Percentiles rank a stretch among this genome's conserved stretches.
These are phyloP conservation scores for Thelonectria blattea DNA, from an alignment of 2,329 filamentous ascomycete genomes.

Conservation along the genomic window DNA sequence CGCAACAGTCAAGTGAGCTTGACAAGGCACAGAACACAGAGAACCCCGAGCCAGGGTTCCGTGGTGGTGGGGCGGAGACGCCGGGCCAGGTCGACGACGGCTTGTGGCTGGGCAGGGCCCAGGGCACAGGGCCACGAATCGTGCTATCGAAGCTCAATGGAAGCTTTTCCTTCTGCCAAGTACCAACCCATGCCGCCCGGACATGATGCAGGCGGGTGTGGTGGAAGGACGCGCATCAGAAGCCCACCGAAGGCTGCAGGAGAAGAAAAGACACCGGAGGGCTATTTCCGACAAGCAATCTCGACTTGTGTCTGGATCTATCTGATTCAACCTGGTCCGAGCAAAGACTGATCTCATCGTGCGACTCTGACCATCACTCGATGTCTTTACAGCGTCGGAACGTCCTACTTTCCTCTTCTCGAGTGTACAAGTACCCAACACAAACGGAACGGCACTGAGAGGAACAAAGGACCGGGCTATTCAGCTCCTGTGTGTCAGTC, in stretches of 20 bases:
- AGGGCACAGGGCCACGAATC: slow-evolving; percentile 35
- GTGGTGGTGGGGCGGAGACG: slow-evolving; percentile 34
- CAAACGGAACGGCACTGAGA: not conserved
- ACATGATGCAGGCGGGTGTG: slow-evolving; percentile 8
- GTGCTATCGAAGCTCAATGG: slow-evolving; percentile 40
- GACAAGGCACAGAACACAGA: slow-evolving; percentile 5
- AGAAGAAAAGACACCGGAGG: slow-evolving; percentile 13
- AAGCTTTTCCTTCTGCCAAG: slow-evolving; percentile 34
- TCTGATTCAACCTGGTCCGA: not conserved
- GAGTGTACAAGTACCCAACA: not conserved
- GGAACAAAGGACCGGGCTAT: not conserved
- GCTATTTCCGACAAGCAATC: slow-evolving; percentile 1
- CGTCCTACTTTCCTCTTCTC: not conserved
- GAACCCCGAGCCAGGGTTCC: slow-evolving; percentile 8
- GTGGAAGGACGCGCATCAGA: slow-evolving; percentile 4
- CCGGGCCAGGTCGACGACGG: slow-evolving; percentile 20
- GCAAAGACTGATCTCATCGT: not conserved
- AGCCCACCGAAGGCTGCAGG: slow-evolving; percentile 11
- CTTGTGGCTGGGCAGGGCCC: slow-evolving; percentile 29
- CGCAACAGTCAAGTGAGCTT: slow-evolving; percentile 14
- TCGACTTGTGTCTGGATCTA: not conserved
- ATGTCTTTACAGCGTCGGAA: not conserved
- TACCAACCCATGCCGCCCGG: slow-evolving; percentile 1
- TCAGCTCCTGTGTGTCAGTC: not conserved
- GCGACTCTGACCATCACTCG: not conserved